phyloP scores from a whole-genome alignment of 768 basidiomycete species.

The Russula foetens region DNA sequence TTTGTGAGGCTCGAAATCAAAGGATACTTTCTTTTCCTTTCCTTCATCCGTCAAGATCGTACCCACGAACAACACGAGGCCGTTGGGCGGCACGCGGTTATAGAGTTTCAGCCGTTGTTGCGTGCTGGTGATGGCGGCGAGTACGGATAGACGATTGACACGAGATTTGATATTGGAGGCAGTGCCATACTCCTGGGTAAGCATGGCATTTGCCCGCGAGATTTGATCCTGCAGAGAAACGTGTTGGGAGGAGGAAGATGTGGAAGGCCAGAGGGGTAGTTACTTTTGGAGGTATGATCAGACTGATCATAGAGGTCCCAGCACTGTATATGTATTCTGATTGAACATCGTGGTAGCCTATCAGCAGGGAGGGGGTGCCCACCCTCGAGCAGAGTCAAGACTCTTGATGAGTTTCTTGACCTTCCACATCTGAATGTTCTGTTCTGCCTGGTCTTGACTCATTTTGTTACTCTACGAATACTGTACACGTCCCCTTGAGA shows the following conservation, averaged over 20 bases:
- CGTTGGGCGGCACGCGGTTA: conserved; percentile 93
- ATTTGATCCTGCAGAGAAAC: conserved; percentile 68
- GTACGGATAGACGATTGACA: conserved; percentile 93
- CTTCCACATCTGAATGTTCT: conserved; percentile 98
- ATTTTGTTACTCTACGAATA: conserved; percentile 35
- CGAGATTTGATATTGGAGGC: conserved; percentile 99
- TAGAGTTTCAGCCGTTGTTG: conserved; percentile 97
- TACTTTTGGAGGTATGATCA: conserved; percentile 93
- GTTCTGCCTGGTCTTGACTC: conserved; percentile 83
- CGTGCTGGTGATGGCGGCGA: conserved; percentile 96
- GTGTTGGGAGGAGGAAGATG: conserved; percentile 7
- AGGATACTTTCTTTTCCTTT: conserved; percentile 98
- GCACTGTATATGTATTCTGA: conserved; percentile 45
- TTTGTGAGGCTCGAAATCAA: conserved; percentile 98
- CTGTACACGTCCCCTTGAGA: conserved; percentile 3
- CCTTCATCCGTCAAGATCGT: conserved; percentile 98
- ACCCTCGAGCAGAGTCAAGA: conserved; percentile 91
- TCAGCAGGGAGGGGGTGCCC: conserved; percentile 17
- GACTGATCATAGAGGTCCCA: conserved; percentile 98
- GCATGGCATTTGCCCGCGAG: conserved; percentile 88
- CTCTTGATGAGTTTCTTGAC: conserved; percentile 99
- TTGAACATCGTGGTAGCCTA: background rate
- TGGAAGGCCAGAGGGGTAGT: conserved; percentile 2
- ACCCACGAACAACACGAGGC: conserved; percentile 95
- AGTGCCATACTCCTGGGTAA: conserved; percentile 96